A percentile compares a stretch with the other conserved stretches of the same genome.
Evolutionary conservation across 2,329 filamentous ascomycete species (phyloP).

Genomic region (Penicillium sp.): DNA sequence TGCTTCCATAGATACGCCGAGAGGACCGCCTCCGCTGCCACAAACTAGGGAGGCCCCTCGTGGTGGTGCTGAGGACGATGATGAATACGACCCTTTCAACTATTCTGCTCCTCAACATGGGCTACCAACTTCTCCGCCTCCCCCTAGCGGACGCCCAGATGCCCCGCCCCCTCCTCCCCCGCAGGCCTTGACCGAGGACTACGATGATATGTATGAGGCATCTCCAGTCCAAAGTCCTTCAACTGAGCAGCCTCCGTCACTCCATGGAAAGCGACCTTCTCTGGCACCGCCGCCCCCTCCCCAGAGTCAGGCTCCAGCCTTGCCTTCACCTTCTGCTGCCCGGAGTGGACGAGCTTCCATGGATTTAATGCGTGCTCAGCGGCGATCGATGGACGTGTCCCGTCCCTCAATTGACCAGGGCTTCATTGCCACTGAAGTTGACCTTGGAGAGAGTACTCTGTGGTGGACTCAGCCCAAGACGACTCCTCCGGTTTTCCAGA

Average conservation of each 20-base stretch:
- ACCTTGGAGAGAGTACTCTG: constrained; percentile 72
- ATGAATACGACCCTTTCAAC: constrained; percentile 58
- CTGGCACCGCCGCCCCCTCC: constrained; percentile 57
- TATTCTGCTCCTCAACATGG: constrained; percentile 53
- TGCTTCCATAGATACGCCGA: constrained; percentile 40
- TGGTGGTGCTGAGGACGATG: constrained; percentile 55
- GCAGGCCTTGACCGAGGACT: constrained; percentile 41
- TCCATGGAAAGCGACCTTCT: constrained; percentile 49
- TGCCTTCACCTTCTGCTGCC: constrained; percentile 54
- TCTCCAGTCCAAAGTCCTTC: constrained; percentile 48
- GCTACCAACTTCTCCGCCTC: constrained; percentile 32
- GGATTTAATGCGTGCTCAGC: constrained; percentile 65
- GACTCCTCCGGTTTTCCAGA: constrained; percentile 80
- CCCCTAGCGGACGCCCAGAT: constrained; percentile 32
- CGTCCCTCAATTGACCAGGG: constrained; percentile 78
- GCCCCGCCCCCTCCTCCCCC: constrained; percentile 37
- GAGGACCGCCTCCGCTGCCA: constrained; percentile 50
- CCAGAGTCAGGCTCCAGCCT: constrained; percentile 37
- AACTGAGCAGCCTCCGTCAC: constrained; percentile 38
- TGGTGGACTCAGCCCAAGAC: constrained; percentile 89
- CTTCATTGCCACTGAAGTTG: constrained; percentile 86
- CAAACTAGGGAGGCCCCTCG: constrained; percentile 51
- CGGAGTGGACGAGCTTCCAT: constrained; percentile 64
- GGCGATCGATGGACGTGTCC: constrained; percentile 74
- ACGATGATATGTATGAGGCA: constrained; percentile 56